phyloP scores from a whole-genome alignment of 2,329 filamentous ascomycete genomes.

The Sporothrix pallida region DNA sequence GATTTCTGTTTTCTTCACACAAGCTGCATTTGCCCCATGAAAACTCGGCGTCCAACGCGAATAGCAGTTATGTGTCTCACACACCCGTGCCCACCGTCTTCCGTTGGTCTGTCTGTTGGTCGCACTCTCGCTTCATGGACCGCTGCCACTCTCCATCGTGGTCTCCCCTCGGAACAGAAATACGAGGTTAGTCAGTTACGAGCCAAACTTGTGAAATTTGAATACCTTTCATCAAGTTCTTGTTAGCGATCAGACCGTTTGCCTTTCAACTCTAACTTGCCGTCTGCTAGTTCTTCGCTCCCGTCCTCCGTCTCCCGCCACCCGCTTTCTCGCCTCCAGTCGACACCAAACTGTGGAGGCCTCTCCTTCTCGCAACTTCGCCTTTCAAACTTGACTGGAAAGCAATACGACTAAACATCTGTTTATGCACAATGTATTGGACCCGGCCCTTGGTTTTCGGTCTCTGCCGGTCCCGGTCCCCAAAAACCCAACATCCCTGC shows the following conservation, averaged over 20 bases:
- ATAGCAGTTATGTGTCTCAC: not conserved
- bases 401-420: too few species aligned
- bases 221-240: not conserved
- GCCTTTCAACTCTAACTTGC: not conserved
- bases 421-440: too few species aligned
- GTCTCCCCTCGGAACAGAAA: not conserved
- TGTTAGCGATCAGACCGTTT: not conserved
- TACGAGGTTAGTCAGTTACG: not conserved
- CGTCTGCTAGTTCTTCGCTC: not conserved
- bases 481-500: not conserved
- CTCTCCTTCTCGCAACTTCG: not conserved
- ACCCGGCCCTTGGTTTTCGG: not conserved
- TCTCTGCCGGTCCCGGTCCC: not conserved
- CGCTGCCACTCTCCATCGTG: not conserved
- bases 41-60: not conserved
- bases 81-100: slow-evolving; percentile 2
- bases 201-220: not conserved
- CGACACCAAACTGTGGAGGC: not conserved
- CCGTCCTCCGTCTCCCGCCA: not conserved
- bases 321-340: not conserved
- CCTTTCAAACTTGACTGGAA: not conserved
- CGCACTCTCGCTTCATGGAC: slow-evolving; percentile 13
- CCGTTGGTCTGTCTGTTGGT: not conserved
- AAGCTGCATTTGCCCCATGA: not conserved
- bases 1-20: not conserved